Evolutionary conservation across 768 basidiomycete species (phyloP), one percentile per base, ranked within the genome.

Genomic region (Mycena filopes): DNA sequence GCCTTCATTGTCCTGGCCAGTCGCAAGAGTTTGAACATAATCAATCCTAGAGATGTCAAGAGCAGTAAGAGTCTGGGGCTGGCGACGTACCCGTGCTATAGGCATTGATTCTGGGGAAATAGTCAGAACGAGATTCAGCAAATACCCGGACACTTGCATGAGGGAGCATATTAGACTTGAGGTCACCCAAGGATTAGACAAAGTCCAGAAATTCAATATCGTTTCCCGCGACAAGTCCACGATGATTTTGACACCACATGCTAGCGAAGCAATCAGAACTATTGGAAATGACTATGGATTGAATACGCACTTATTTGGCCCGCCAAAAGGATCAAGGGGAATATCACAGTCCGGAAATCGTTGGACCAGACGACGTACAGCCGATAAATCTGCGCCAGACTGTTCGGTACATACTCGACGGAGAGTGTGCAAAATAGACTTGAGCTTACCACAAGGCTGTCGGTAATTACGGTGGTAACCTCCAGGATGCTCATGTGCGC

Each of bases 51-150:
- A 25, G 13, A 29, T 0, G 7, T 42, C 42, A 10, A n/a, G 40
- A n/a, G 26, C 15, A 16, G 23, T 21, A 28, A 41, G 8, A 20
- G n/a, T 23, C 2, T 9, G 5, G 29, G n/a, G 48, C 28, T 3
- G 25, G 2, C 28, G 23, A 38, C 59, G 13, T 48, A 61, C 60
- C 60, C 8, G 60, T 61, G 9, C 60, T 54, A 23, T 61, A 61
- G n/a, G 12, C 29, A 23, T 31, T 61, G 31, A 61, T 61, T 11
- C 60, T 61, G 21, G 18, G 48, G 59, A 8, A 47, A 10, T 61
- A 23, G 42, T n/a, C 16, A 48, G 48, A 16, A n/a, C 21, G 18
- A 15, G 13, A 18, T n/a, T n/a, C n/a, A 16, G 13, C 9, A 12
- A 21, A 12, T 15, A 25, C 21, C 8, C 21, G 15, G 10, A n/a